Base-by-base conservation (phyloP, 83 land plant species). In the Picea mariana region DNA sequence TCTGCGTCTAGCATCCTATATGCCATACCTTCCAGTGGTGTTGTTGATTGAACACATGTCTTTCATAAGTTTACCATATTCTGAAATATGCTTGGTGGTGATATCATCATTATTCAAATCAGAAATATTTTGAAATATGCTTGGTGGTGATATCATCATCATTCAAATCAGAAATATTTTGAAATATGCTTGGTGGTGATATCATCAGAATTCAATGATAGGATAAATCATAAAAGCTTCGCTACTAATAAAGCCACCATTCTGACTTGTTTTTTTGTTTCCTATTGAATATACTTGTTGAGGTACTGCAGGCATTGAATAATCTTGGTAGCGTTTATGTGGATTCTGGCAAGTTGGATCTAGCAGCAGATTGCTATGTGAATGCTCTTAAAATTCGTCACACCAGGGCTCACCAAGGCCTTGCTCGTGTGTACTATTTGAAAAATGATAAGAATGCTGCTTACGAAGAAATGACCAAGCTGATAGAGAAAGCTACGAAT, bases 241-340 rank as follows among this genome's bases (percentile, higher is more conserved):
- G 23, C 26, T 34, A 24, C 55, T n/a, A 44, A 34, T 31, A 34
- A 34, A 47, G 40, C 13, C 11, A 73, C 77, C 44, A 73, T n/a
- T 73, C 77, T 73, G 24, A 73, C 63, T 55, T 58, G 58, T 55
- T 18, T 67, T 58, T 23, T 9, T 9, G 9, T 79, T 79, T 55
- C 58, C 58, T 11, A 12, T 34, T 44, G 24, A 9, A 73, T 40
- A n/a, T 44, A 5, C 23, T 73, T 67, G 34, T 84, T 55, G 84
- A 42, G 47, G 42, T 8, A 38, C 63, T 79, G 59, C 89, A 97
- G 99, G 99, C 99, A n/a, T 84, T 95, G 75, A 97, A 97, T 87
- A 97, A 97, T 84, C 90, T 97, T 21, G 99, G 99, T 42, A 95
- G 99, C 85, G 98, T 97, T n/a, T 95, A 95, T 85, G 98, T 97